Evolutionary conservation across 129 eudicot genomes (phyloP).

Genomic region (Sambucus nigra): DNA sequence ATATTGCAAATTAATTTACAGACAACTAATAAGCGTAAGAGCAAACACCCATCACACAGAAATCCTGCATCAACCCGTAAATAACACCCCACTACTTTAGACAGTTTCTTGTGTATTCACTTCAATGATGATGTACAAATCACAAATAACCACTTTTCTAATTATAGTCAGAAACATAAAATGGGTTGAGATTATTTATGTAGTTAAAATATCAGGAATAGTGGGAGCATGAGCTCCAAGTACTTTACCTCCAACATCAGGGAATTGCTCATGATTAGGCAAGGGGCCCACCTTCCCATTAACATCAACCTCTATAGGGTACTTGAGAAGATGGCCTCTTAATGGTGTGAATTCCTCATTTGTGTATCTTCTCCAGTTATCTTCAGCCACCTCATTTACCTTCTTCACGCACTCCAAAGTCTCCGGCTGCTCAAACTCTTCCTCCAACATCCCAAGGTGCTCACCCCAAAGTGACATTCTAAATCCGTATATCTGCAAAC

Average conservation of each 20-base stretch:
- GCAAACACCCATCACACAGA: not conserved
- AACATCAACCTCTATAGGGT: constrained; percentile 47
- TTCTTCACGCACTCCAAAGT: constrained; percentile 53
- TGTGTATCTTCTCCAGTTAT: constrained; percentile 45
- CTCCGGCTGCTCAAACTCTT: constrained; percentile 37
- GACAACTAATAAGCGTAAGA: no score
- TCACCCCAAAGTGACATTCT: constrained; percentile 90
- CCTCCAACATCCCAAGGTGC: constrained; percentile 49
- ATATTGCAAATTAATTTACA: no score
- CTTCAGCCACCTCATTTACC: constrained; percentile 54
- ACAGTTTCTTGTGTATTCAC: not conserved
- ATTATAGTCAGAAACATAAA: constrained; percentile 14
- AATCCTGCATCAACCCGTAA: not conserved
- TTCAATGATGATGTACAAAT: not conserved
- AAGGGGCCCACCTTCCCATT: constrained; percentile 57
- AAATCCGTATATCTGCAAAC: constrained; percentile 62
- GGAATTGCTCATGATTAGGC: constrained; percentile 50
- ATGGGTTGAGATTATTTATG: constrained; percentile 20
- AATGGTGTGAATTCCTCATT: constrained; percentile 28
- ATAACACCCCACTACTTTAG: not conserved
- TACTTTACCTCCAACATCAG: constrained; percentile 80
- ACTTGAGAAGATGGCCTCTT: constrained; percentile 66
- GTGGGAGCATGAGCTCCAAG: constrained; percentile 64
- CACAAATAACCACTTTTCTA: not conserved
- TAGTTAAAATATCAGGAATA: constrained; percentile 65